Percentiles rank a stretch among this genome's conserved stretches.
Conservation (phyloP, 164 flowering plant genomes). For the Taxillus chinensis region DNA sequence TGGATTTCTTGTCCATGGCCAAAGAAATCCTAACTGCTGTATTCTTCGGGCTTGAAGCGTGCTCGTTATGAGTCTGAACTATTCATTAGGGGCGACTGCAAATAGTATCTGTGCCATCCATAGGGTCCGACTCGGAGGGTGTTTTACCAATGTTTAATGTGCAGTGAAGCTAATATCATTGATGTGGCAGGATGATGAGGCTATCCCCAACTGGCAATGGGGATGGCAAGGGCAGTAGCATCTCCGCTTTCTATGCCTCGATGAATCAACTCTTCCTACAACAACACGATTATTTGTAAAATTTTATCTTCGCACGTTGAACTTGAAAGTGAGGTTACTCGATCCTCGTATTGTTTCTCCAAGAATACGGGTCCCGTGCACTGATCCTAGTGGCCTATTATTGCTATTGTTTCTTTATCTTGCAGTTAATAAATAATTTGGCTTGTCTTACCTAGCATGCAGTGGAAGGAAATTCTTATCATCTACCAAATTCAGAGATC, state of each 20-base stretch:
- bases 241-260: background rate
- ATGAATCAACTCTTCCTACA: background rate
- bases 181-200: conserved; percentile 1
- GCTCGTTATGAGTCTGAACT: background rate
- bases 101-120: background rate
- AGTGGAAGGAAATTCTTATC: background rate
- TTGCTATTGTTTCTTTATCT: background rate
- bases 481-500: background rate
- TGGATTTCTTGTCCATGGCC: background rate
- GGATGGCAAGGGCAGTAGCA: conserved; percentile 2
- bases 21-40: background rate
- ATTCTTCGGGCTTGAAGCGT: background rate
- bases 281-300: background rate
- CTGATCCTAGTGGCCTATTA: background rate
- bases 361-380: too few relatives aligned
- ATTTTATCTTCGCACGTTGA: background rate
- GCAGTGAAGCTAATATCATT: background rate
- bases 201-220: background rate
- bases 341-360: too few relatives aligned
- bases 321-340: background rate
- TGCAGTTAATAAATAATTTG: background rate
- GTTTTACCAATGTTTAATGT: background rate
- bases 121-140: background rate
- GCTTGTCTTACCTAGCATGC: background rate
- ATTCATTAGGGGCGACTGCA: background rate